Percentiles rank a stretch among this genome's conserved stretches.
These are phyloP conservation scores for Leonotis leonurus DNA, from an alignment of 257 asterid genomes.

Conservation along the genomic window DNA sequence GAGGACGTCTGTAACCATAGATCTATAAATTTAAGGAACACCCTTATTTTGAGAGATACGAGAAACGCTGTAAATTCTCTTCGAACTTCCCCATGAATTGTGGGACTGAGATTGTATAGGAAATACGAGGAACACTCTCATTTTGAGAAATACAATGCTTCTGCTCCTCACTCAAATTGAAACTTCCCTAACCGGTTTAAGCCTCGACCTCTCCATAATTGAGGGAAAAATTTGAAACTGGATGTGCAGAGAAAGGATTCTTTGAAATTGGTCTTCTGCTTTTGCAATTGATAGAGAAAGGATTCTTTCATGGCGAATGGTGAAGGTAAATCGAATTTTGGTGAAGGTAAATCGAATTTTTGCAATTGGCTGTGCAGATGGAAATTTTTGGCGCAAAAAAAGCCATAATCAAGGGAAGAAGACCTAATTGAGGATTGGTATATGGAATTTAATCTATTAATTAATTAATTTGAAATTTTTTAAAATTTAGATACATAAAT, in stretches of 20 bases:
- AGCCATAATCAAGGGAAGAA: conserved; percentile 13
- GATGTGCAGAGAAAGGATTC: conserved; percentile 21
- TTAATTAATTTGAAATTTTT: too few relatives aligned
- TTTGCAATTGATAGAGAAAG: conserved; percentile 11
- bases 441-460: not conserved
- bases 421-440: not conserved
- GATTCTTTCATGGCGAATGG: conserved; percentile 9
- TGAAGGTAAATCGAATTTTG: too few relatives aligned
- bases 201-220: conserved; percentile 26
- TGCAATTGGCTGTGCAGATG: conserved; percentile 1
- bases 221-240: not conserved
- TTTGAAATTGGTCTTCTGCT: too few relatives aligned
- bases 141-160: conserved; percentile 41
- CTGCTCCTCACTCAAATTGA: conserved; percentile 48
- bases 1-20: too few relatives aligned
- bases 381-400: conserved; percentile 16
- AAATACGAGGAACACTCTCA: conserved; percentile 40
- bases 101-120: too few relatives aligned
- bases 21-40: too few relatives aligned
- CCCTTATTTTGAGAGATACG: too few relatives aligned
- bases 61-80: too few relatives aligned
- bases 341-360: not conserved
- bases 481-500: too few relatives aligned
- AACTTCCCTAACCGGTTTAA: conserved; percentile 37
- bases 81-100: too few relatives aligned